phyloP scores from a whole-genome alignment of 139 green algal genomes.

The Pleodorina starrii region DNA sequence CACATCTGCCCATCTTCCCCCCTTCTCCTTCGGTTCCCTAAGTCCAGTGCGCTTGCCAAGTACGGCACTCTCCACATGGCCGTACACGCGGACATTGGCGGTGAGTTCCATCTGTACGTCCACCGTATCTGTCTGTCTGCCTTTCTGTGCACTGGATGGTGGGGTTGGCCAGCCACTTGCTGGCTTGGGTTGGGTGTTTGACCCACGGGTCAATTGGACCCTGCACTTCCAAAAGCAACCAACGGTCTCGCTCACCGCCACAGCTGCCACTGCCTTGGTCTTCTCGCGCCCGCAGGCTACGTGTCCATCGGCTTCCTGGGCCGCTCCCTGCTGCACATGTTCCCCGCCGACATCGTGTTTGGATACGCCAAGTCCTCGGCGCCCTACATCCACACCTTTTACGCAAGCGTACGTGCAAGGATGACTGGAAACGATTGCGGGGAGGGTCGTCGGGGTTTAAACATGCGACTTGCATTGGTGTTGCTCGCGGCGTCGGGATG shows the following conservation, averaged over 20 bases:
- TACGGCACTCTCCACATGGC: slow-evolving; percentile 27
- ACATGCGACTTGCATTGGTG: too few species aligned
- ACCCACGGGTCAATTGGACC: not conserved
- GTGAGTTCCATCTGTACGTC: too few species aligned
- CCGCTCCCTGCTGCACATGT: not conserved
- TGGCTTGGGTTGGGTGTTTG: not conserved
- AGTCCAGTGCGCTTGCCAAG: not conserved
- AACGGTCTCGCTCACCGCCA: not conserved
- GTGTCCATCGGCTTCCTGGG: not conserved
- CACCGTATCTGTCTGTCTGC: too few species aligned
- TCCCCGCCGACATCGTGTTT: not conserved
- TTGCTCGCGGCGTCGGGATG: too few species aligned
- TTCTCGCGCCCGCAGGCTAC: not conserved
- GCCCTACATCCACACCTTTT: not conserved
- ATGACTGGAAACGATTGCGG: too few species aligned
- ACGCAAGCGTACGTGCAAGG: not conserved
- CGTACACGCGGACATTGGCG: not conserved
- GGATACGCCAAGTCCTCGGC: not conserved
- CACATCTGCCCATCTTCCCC: not conserved
- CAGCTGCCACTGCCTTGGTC: not conserved
- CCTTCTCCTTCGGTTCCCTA: not conserved
- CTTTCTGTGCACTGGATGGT: too few species aligned
- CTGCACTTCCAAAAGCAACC: too few species aligned
- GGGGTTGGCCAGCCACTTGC: not conserved
- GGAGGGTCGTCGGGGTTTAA: too few species aligned